Percentiles rank a stretch among this genome's conserved stretches.
Conservation (phyloP, 768 basidiomycete species). For the Lactarius psammicola region DNA sequence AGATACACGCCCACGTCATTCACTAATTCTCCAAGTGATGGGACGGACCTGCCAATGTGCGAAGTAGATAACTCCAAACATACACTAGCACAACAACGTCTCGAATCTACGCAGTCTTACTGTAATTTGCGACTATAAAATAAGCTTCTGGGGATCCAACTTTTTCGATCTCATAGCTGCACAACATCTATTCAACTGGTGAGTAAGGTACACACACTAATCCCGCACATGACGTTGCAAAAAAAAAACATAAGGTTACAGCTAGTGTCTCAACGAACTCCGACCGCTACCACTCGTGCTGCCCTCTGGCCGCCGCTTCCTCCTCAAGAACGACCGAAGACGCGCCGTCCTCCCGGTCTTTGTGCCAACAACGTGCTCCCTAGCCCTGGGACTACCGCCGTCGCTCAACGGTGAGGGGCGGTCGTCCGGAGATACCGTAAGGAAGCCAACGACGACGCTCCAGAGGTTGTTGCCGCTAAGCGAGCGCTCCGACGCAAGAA, state of each 20-base stretch:
- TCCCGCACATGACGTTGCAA: too few relatives aligned
- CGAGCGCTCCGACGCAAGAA: constrained; percentile 54
- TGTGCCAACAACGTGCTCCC: neutral
- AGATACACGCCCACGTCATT: too few relatives aligned
- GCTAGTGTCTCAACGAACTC: neutral
- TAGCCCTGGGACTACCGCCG: neutral
- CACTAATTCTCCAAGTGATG: too few relatives aligned
- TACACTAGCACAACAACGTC: too few relatives aligned
- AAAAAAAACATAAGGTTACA: neutral
- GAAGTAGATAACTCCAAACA: too few relatives aligned
- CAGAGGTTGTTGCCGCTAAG: constrained; percentile 73
- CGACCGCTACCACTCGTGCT: neutral
- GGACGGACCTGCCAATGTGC: too few relatives aligned
- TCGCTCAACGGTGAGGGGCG: neutral
- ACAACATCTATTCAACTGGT: too few relatives aligned
- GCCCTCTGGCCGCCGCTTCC: neutral
- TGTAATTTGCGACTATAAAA: too few relatives aligned
- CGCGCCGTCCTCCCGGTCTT: neutral
- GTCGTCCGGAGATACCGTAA: constrained; percentile 54
- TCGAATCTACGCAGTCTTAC: too few relatives aligned
- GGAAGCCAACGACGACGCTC: constrained; percentile 61
- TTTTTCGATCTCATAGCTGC: too few relatives aligned
- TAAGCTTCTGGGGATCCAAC: too few relatives aligned
- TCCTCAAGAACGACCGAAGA: constrained; percentile 5
- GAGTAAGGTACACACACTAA: too few relatives aligned